A percentile compares a stretch with the other conserved stretches of the same genome.
These are phyloP conservation scores for Xerophyta viscosa DNA, from an alignment of 106 monocot genomes.

Conservation along the genomic window DNA sequence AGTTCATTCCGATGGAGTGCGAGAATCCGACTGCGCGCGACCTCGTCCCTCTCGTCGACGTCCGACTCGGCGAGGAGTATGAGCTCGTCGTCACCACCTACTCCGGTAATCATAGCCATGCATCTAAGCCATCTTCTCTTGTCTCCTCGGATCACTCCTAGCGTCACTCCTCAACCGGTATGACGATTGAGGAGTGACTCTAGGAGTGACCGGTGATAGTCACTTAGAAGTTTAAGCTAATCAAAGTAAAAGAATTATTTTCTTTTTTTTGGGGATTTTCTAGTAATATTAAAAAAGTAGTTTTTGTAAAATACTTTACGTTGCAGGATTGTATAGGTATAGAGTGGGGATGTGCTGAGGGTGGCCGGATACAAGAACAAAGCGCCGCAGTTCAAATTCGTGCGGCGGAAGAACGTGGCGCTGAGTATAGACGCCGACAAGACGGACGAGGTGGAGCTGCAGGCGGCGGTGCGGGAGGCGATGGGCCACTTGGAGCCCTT, in stretches of 20 bases:
- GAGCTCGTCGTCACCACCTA: constrained; percentile 8
- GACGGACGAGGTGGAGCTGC: constrained; percentile 31
- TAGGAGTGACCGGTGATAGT: too few species aligned
- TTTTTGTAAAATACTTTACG: too few species aligned
- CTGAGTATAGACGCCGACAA: constrained; percentile 33
- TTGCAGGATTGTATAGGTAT: constrained; percentile 1
- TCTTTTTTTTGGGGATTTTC: too few species aligned
- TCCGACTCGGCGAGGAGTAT: neutral
- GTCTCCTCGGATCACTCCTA: too few species aligned
- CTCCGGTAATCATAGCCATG: neutral
- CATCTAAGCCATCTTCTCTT: too few species aligned
- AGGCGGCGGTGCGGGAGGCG: constrained; percentile 8
- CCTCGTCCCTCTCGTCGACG: neutral
- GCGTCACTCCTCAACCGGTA: too few species aligned
- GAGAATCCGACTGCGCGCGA: neutral
- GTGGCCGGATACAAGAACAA: constrained; percentile 26
- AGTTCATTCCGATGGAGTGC: neutral
- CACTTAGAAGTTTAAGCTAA: too few species aligned
- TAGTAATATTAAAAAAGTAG: too few species aligned
- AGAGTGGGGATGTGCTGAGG: constrained; percentile 4
- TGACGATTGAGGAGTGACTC: too few species aligned
- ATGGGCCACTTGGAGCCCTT: neutral
- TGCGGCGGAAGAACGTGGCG: constrained; percentile 27
- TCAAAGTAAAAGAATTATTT: too few species aligned
- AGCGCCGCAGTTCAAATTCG: constrained; percentile 25